Conservation (phyloP, 495 filamentous ascomycete species). For the Peziza echinospora region DNA sequence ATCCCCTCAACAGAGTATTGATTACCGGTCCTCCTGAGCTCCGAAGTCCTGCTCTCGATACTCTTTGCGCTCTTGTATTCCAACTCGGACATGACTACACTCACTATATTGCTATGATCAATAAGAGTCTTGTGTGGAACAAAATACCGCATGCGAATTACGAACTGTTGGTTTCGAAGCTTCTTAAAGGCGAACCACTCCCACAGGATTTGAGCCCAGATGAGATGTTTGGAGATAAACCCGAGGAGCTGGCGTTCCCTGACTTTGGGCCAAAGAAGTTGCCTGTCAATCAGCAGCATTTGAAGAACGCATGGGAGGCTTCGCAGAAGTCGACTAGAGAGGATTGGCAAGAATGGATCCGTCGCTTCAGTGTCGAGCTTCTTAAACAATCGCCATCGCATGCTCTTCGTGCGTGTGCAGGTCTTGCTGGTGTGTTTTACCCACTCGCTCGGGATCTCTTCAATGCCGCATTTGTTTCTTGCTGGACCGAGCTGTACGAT, state of each 20-base stretch:
- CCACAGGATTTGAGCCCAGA: conserved; percentile 87
- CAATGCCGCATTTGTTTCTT: conserved; percentile 95
- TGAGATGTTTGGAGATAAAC: conserved; percentile 51
- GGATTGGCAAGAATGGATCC: conserved; percentile 98
- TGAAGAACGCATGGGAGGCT: conserved; percentile 94
- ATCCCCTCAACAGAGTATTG: conserved; percentile 65
- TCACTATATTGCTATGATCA: conserved; percentile 76
- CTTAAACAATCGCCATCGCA: conserved; percentile 91
- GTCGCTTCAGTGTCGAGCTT: conserved; percentile 84
- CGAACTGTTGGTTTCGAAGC: conserved; percentile 66
- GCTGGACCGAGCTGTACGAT: conserved; percentile 93
- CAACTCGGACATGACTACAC: conserved; percentile 89
- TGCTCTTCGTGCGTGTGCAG: conserved; percentile 77
- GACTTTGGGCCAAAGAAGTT: conserved; percentile 85
- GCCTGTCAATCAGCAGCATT: conserved; percentile 86
- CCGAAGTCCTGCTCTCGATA: conserved; percentile 75
- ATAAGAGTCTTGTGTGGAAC: conserved; percentile 47
- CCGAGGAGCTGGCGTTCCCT: conserved; percentile 53
- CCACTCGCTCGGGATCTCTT: conserved; percentile 84
- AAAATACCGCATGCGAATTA: conserved; percentile 73
- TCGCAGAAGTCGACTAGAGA: conserved; percentile 86
- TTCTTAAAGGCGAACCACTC: conserved; percentile 81
- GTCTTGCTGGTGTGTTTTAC: conserved; percentile 71
- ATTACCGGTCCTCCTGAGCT: conserved; percentile 45
- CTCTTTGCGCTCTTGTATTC: conserved; percentile 81